Base-by-base conservation (phyloP, 208 protist genomes). In the Acanthamoeba healyi region DNA sequence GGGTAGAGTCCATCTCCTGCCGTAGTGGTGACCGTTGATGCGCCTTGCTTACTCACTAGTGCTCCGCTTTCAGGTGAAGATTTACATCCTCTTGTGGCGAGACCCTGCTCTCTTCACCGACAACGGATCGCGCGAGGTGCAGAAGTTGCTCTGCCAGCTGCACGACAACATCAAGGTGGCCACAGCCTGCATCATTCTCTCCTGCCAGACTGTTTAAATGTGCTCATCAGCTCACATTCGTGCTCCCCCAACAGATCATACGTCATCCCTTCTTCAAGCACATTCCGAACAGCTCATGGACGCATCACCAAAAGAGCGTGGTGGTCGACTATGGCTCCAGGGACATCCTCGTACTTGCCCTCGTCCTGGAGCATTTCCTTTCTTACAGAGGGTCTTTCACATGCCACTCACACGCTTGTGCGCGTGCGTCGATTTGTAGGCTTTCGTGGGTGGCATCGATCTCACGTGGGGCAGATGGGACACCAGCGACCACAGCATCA, bases 261-360 rank as follows among this genome's bases (percentile, higher is more conserved):
- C 24, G 65, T 0, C 88, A 93, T n/a, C 88, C 88, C 6, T 82
- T 63, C 34, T 93, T 82, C 51, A 93, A 93, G 36, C 65, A 65
- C 40, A 51, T 93, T 7, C 88, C 88, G 0, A 74, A 10, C 44
- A 93, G 51, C 36, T 93, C 88, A 12, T 93, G 26, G 24, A 82
- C 65, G n/a, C 88, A 93, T 38, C 88, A 93, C 65, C 88, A 93
- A n/a, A 93, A 93, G 67, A 93, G 88, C 40, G 46, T 93, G 14
- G 88, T 93, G 91, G 63, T 93, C 17, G 88, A 93, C 70, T 93
- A 93, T 58, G 88, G 88, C 24, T 49, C 88, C 15, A 54, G 58
- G 6, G 42, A 81, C 32, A 81, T 93, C 17, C 2, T 65, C 22
- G 79, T 88, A 58, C 58, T 54, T 54, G 46, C 14, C 1, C 46